Conservation (phyloP, 1,284 basidiomycete species). For the Kalmanozyma brasiliensis region DNA sequence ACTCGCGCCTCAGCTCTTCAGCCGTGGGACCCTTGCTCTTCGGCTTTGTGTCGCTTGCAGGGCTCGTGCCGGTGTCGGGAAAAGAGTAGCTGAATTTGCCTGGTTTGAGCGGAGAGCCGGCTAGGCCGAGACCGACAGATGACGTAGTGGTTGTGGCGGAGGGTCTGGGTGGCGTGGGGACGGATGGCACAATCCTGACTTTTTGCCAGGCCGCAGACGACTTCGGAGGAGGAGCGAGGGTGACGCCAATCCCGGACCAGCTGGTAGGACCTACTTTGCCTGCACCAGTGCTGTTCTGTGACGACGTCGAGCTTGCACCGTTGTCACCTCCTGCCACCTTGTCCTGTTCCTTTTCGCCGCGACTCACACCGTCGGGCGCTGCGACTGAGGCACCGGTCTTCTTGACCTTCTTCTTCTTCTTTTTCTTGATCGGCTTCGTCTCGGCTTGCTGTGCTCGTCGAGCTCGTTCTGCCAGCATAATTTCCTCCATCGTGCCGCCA, state of each 20-base stretch:
- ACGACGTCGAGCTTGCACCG: no score
- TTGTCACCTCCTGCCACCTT: no score
- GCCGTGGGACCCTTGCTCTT: constrained; percentile 1
- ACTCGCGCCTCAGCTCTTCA: not conserved
- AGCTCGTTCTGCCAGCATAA: not conserved
- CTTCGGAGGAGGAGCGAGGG: no score
- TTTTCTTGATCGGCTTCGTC: not conserved
- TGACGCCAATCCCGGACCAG: no score
- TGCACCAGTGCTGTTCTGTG: no score
- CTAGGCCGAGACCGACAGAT: constrained; percentile 19
- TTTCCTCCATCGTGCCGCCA: not conserved
- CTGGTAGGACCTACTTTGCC: no score
- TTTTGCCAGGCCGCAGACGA: no score
- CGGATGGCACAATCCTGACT: no score
- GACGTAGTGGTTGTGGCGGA: not conserved
- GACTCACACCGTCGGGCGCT: no score
- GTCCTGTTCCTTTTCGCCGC: no score
- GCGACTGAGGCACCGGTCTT: not conserved
- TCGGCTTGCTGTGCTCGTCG: not conserved
- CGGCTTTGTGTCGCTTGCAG: not conserved
- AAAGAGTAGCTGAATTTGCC: not conserved
- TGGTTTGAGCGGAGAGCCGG: not conserved
- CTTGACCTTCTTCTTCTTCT: not conserved
- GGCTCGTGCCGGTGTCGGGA: not conserved
- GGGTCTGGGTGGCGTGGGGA: no score